These are phyloP conservation scores for Eucalyptus urophylla DNA, from an alignment of 345 rosid genomes.

Conservation along the genomic window DNA sequence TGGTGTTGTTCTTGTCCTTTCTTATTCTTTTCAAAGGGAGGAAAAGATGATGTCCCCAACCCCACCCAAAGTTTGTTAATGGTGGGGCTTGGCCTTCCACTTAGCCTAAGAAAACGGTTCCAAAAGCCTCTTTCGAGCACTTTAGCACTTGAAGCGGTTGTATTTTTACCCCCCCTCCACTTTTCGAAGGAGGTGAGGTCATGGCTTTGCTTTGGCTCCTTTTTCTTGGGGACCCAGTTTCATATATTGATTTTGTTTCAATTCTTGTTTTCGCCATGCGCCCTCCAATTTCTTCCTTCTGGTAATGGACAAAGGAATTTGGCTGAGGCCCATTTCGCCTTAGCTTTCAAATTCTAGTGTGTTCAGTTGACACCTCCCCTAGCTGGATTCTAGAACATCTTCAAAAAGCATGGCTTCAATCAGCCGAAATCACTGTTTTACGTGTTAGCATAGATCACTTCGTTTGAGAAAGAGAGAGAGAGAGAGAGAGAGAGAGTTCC, in stretches of 20 bases:
- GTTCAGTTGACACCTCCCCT: background rate
- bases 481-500: background rate
- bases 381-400: background rate
- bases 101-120: background rate
- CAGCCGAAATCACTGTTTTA: background rate
- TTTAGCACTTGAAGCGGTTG: background rate
- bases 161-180: background rate
- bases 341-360: background rate
- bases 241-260: background rate
- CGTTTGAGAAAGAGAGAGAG: background rate
- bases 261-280: background rate
- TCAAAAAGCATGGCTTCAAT: background rate
- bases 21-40: background rate
- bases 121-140: background rate
- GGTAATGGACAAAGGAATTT: background rate
- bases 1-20: background rate
- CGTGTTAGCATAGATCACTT: background rate
- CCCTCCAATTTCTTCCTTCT: background rate
- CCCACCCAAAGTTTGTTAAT: background rate
- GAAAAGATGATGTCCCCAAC: background rate
- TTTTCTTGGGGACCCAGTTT: background rate
- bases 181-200: constrained; percentile 1
- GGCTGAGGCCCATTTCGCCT: background rate
- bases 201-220: background rate
- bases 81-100: constrained; percentile 8